These are phyloP conservation scores for Cystofilobasidium ferigula DNA, from an alignment of 768 basidiomycete genomes.

Conservation along the genomic window DNA sequence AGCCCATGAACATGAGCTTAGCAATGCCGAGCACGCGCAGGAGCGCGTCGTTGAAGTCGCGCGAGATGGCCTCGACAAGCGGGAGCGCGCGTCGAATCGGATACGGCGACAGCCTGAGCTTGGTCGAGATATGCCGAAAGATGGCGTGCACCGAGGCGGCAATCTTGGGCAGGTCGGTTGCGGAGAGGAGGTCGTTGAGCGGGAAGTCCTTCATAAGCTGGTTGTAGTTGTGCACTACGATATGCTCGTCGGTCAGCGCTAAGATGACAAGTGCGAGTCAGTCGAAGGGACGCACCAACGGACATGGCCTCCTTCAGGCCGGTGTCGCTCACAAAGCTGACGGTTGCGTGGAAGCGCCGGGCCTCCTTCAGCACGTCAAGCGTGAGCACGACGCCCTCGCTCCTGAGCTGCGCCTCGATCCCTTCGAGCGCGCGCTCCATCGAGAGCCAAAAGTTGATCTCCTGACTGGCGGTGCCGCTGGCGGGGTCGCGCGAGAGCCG, in stretches of 20 bases:
- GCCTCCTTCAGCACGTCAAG: constrained; percentile 82
- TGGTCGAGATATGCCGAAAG: constrained; percentile 88
- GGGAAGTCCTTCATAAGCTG: constrained; percentile 99
- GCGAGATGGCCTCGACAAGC: constrained; percentile 93
- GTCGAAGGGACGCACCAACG: constrained; percentile 47
- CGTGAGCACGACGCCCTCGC: constrained; percentile 63
- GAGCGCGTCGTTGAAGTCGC: constrained; percentile 92
- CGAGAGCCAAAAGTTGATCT: constrained; percentile 98
- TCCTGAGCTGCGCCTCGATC: constrained; percentile 80
- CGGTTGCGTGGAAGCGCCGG: constrained; percentile 91
- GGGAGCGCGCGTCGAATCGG: constrained; percentile 91
- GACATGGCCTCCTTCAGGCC: constrained; percentile 90
- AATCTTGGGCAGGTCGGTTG: constrained; percentile 90
- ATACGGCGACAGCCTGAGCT: constrained; percentile 90
- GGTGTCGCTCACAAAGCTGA: constrained; percentile 95
- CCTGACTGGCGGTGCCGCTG: constrained; percentile 91
- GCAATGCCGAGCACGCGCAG: constrained; percentile 81
- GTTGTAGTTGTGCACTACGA: constrained; percentile 88
- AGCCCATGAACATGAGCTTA: constrained; percentile 83
- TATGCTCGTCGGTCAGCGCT: background rate
- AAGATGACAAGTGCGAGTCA: background rate
- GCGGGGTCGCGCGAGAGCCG: constrained; percentile 88
- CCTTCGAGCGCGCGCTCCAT: constrained; percentile 86
- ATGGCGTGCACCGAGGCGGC: constrained; percentile 78
- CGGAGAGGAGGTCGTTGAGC: constrained; percentile 86